Evolutionary conservation across 2,329 filamentous ascomycete species (phyloP), one percentile per base, ranked within the genome.

Genomic region (Sporothrix schenckii): DNA sequence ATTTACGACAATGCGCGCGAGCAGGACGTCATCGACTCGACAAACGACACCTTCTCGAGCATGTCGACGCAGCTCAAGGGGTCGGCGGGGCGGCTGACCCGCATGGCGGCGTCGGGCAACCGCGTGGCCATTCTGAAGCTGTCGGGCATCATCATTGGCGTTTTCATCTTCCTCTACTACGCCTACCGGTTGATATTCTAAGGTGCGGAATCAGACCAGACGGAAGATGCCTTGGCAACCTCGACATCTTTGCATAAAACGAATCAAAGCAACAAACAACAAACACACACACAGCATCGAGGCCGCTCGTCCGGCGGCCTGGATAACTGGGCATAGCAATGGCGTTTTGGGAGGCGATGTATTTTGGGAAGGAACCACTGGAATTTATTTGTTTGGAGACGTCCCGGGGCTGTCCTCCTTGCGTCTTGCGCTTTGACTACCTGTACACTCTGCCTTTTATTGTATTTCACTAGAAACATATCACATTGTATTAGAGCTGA

Each of bases 1-100:
- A 99, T 99, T 77, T 97, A 98, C 86, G 94, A 98, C 82, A 93
- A 95, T 79, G 95, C 95, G 66, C 89, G 93, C 71, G 88, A 92
- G 76, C 94, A 98, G 76, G 88, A 91, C 74, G 88, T 97, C 73
- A 92, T 99, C 75, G 93, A 99, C 81, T 89, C 88, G 77, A 94
- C 92, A 91, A 91, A 87, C 79, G 93, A 98, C 75, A 95, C 93
- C 30, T 98, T 99, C 81, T 94, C 92, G 72, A 91, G 89, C 76
- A 93, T 99, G 87, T 87, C 88, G 49, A 90, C 90, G 16, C 90
- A 90, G 74, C 83, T 99, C 72, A 94, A 93, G 79, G 93, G 93
- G 56, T 96, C 92, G 74, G 93, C 93, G 14, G 85, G 87, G 65
- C 88, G 95, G 14, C 82, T 99, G 61, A 92, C 91, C 27, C 89